Base-by-base conservation (phyloP, 129 eudicot genomes). In the Mikania micrantha region DNA sequence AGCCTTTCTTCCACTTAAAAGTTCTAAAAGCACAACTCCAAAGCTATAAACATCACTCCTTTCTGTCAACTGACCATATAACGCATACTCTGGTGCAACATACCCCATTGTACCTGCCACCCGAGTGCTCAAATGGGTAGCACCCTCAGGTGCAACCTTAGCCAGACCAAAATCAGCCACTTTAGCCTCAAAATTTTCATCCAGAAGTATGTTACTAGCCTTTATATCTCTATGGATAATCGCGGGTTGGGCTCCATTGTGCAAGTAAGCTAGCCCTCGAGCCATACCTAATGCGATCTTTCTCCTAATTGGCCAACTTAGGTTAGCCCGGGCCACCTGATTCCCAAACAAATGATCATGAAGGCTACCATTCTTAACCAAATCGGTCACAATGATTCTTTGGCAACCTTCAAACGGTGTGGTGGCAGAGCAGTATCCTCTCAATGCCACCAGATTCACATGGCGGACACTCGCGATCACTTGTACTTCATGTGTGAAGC, bases 31-130 rank as follows among this genome's bases (percentile, higher is more conserved):
- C 40, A 92, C 89, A 7, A 92, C 85, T 15, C 98, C 98, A 64
- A 88, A 92, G 69, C 96, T 85, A 64, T 88, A 92, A 31, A 92
- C 98, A n/a, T 92, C 98, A 28, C 91, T 88, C 49, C 91, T 85
- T 77, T 92, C 96, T 0, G 98, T 92, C 44, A 92, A 60, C 13
- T 92, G 96, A 1, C 98, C 98, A 9, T 92, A 92, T 38, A 92
- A 75, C 8, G 98, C 98, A 42, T 92, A 92, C 76, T 92, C 98
- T 0, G 98, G 98, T 0, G 98, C 91, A 4, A 92, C 88, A 60
- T 92, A 88, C 7, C 98, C 98, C 96, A 86, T 92, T 8, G 98
- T 92, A 58, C 98, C 98, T 0, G 98, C 98, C 0, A 92, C 96
- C 44, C 91, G 67, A 24, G 98, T 92, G 66, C 98, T 92, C 87